A percentile compares a stretch with the other conserved stretches of the same genome.
Conservation (phyloP, 495 filamentous ascomycete genomes). For the Talaromyces ruber region DNA sequence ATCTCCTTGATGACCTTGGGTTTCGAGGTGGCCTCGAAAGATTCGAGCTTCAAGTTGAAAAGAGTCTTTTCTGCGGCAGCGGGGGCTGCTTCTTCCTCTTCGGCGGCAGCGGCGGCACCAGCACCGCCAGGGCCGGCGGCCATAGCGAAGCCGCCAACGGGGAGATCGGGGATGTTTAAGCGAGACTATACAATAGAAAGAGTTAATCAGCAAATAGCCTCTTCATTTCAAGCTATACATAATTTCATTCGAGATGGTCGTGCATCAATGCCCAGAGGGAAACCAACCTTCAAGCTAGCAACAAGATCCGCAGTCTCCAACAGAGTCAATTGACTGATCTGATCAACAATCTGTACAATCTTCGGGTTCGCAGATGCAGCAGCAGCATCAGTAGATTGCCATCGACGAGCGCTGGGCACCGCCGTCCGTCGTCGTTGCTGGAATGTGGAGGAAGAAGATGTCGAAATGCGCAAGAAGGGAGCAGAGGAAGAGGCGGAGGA, state of each 20-base stretch:
- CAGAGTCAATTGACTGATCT: constrained; percentile 95
- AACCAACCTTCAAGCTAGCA: constrained; percentile 73
- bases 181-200: constrained; percentile 52
- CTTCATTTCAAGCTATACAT: background rate
- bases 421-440: constrained; percentile 28
- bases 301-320: constrained; percentile 96
- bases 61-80: constrained; percentile 89
- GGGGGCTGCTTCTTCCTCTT: constrained; percentile 78
- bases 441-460: constrained; percentile 30
- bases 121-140: constrained; percentile 43
- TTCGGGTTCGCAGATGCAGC: constrained; percentile 68
- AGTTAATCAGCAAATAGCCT: background rate
- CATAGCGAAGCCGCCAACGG: constrained; percentile 79
- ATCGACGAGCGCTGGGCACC: constrained; percentile 25
- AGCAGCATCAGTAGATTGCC: constrained; percentile 48
- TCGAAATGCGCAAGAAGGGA: constrained; percentile 28
- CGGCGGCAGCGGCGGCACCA: constrained; percentile 57
- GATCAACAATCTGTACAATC: constrained; percentile 87
- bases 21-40: constrained; percentile 81
- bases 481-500: constrained; percentile 13
- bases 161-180: constrained; percentile 96
- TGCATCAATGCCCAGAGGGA: background rate
- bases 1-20: constrained; percentile 99
- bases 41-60: constrained; percentile 87
- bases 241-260: background rate